A percentile compares a stretch with the other conserved stretches of the same genome.
Evolutionary conservation across 2,329 filamentous ascomycete species (phyloP).

Genomic region (Aaosphaeria pasadenensis): DNA sequence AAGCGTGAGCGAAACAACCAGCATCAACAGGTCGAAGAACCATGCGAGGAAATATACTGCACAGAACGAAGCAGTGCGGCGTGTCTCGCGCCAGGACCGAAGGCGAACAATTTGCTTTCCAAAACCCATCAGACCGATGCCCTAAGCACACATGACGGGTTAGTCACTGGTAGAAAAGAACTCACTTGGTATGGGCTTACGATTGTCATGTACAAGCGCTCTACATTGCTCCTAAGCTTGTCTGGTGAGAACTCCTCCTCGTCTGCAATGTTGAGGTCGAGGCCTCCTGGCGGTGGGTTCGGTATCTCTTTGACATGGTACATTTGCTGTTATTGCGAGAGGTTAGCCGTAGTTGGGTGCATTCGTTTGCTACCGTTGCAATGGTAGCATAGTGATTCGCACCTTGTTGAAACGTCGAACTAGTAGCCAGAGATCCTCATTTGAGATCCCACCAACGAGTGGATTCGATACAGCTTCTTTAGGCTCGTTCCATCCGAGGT

Average conservation of each 20-base stretch:
- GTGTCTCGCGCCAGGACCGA: slow-evolving; percentile 73
- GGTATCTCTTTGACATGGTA: slow-evolving; percentile 69
- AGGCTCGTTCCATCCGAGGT: slow-evolving; percentile 68
- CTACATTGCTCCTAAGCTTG: slow-evolving; percentile 73
- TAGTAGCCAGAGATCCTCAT: slow-evolving; percentile 72
- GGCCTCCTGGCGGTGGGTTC: slow-evolving; percentile 58
- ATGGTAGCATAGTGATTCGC: slow-evolving; percentile 1
- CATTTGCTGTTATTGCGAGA: slow-evolving; percentile 48
- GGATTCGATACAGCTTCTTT: slow-evolving; percentile 55
- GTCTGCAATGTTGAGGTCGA: slow-evolving; percentile 78
- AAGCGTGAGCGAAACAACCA: slow-evolving; percentile 56
- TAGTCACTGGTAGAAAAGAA: slow-evolving; percentile 4
- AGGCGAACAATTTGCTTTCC: slow-evolving; percentile 74
- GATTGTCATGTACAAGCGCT: slow-evolving; percentile 79
- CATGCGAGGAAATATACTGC: slow-evolving; percentile 64
- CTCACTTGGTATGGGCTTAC: slow-evolving; percentile 19
- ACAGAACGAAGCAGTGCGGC: slow-evolving; percentile 66
- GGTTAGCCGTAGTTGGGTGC: not conserved
- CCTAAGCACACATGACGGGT: slow-evolving; percentile 11
- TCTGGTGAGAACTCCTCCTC: slow-evolving; percentile 84
- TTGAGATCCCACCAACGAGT: slow-evolving; percentile 65
- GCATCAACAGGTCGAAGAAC: slow-evolving; percentile 68
- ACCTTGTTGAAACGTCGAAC: slow-evolving; percentile 73
- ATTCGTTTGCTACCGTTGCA: not conserved
- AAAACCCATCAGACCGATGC: slow-evolving; percentile 62